Base-by-base conservation (phyloP, 768 basidiomycete species). In the Suillus subalutaceus region DNA sequence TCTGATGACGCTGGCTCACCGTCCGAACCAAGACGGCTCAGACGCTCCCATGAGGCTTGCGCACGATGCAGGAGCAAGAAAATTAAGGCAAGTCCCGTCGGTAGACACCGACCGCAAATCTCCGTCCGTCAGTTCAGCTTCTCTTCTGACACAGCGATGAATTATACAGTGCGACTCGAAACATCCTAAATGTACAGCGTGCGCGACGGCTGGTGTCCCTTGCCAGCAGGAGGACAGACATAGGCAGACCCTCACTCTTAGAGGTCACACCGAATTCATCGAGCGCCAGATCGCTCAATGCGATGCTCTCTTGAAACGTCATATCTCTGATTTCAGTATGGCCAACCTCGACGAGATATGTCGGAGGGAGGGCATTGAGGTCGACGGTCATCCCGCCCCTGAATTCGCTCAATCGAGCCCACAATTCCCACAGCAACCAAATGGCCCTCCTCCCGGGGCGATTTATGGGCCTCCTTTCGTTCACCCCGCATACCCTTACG, bases 41-140 rank as follows among this genome's bases (percentile, higher is more conserved):
- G 93, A 72, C 88, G 93, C 75, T 93, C 93, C 73, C 93, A 95
- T 80, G 93, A 95, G 81, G 93, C 93, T 68, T 95, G 93, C 83
- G 90, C 93, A 69, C 86, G 93, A 77, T 95, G 93, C 85, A 91
- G 93, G 86, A 90, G 89, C 83, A 94, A 95, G 88, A 95, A 95
- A 90, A 95, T 95, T 81, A 95, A 95, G 92, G 91, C 88, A 77
- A 77, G 84, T 80, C 81, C 88, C 88, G 87, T 83, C 83, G 83
- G 81, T 80, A 80, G 78, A 80, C 79, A 85, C 89, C 90, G 90
- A 87, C 89, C 90, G 90, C 90, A 91, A 90, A 85, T 90, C 86
- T 89, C 90, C 88, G 79, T 78, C 77, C 76, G 78, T 80, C 77
- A 79, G 75, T 77, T 71, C 76, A 73, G 78, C 77, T 75, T 71